A percentile compares a stretch with the other conserved stretches of the same genome.
Conservation (phyloP, 129 eudicot species). For the Saposhnikovia divaricata region DNA sequence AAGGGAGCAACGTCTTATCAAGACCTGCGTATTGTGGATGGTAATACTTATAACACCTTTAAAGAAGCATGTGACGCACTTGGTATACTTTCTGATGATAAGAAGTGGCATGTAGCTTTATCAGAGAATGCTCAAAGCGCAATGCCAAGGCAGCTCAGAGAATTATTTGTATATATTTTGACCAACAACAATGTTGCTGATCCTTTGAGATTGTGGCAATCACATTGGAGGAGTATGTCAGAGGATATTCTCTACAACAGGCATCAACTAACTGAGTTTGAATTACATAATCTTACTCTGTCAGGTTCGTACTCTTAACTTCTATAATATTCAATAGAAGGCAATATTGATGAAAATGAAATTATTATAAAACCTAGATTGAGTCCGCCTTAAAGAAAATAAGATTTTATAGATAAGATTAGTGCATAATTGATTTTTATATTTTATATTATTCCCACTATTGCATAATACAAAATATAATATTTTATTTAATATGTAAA, state of each 20-base stretch:
- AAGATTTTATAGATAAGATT: no score
- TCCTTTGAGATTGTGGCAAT: not conserved
- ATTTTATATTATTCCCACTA: no score
- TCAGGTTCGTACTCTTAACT: not conserved
- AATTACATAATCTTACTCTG: not conserved
- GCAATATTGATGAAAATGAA: no score
- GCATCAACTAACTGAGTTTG: not conserved
- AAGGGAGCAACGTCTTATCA: not conserved
- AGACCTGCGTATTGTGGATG: not conserved
- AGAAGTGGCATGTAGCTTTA: constrained; percentile 2
- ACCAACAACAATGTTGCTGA: not conserved
- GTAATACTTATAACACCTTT: not conserved
- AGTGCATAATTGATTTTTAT: no score
- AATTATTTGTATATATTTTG: not conserved
- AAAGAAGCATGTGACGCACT: constrained; percentile 9
- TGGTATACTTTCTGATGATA: constrained; percentile 13
- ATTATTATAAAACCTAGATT: no score
- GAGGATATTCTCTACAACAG: not conserved
- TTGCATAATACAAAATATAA: no score
- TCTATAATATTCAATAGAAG: no score
- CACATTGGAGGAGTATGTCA: not conserved
- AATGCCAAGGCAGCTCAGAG: not conserved
- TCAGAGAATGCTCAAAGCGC: not conserved
- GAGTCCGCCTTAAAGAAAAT: no score
- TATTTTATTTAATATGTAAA: no score